phyloP scores from a whole-genome alignment of 2,329 filamentous ascomycete species.

The Fusarium sp. region DNA sequence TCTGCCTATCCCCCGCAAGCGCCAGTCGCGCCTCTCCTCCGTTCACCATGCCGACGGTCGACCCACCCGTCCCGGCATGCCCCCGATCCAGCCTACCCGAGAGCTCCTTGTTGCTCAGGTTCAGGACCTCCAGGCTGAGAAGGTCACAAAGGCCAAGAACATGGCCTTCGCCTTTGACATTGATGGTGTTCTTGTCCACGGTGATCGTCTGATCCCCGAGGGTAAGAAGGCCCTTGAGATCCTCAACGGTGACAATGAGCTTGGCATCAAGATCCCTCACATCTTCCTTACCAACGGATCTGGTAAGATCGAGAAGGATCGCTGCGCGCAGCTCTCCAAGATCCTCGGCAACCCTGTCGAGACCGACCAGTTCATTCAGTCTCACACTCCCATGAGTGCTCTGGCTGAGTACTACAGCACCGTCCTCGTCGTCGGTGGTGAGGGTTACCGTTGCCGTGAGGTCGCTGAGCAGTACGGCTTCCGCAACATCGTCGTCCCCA shows the following conservation, averaged over 20 bases:
- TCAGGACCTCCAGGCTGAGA: constrained; percentile 72
- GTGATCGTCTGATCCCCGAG: constrained; percentile 78
- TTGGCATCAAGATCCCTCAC: constrained; percentile 86
- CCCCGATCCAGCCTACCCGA: constrained; percentile 66
- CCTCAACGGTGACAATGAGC: constrained; percentile 76
- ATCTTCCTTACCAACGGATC: constrained; percentile 94
- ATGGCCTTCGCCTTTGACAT: constrained; percentile 86
- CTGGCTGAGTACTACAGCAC: constrained; percentile 80
- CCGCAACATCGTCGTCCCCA: constrained; percentile 81
- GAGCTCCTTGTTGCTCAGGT: constrained; percentile 76
- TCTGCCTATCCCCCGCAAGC: constrained; percentile 77
- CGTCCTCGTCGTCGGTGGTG: constrained; percentile 78
- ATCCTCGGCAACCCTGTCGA: constrained; percentile 40
- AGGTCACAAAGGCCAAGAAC: constrained; percentile 76
- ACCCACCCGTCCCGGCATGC: constrained; percentile 64
- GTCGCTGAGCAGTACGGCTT: constrained; percentile 72
- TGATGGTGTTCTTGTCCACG: constrained; percentile 88
- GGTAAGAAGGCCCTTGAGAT: constrained; percentile 76
- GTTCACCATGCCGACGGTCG: constrained; percentile 60
- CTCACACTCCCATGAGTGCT: constrained; percentile 81
- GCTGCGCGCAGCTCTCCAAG: constrained; percentile 78
- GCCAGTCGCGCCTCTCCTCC: constrained; percentile 73
- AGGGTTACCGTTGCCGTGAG: constrained; percentile 73
- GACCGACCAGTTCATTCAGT: constrained; percentile 74
- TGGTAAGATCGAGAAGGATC: constrained; percentile 86